Conservation (phyloP, 2,329 filamentous ascomycete genomes). For the Fusarium brachygibbosum region DNA sequence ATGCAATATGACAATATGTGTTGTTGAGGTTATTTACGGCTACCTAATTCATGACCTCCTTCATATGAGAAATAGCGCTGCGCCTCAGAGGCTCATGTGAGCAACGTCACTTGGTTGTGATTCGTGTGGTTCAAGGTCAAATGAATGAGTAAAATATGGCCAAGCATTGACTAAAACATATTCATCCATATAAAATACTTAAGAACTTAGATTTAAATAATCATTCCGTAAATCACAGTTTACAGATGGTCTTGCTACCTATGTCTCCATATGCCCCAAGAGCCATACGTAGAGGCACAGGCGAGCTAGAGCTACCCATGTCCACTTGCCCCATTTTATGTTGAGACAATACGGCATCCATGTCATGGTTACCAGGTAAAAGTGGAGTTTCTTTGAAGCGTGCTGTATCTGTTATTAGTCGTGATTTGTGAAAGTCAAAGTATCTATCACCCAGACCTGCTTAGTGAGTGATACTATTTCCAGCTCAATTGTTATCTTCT, state of each 20-base stretch:
- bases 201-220: not conserved
- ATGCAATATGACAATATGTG: not conserved
- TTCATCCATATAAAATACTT: not conserved
- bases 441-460: no score
- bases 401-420: no score
- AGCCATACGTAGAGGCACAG: not conserved
- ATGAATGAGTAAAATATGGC: no score
- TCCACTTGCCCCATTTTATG: not conserved
- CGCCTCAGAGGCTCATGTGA: slow-evolving; percentile 36
- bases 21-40: slow-evolving; percentile 5
- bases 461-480: no score
- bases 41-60: not conserved
- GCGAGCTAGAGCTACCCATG: not conserved
- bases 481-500: no score
- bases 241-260: not conserved
- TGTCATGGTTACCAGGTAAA: no score
- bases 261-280: not conserved
- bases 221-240: not conserved
- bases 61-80: slow-evolving; percentile 17
- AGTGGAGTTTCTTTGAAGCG: no score
- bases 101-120: slow-evolving; percentile 24
- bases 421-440: no score
- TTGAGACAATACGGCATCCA: no score
- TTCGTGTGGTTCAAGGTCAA: not conserved
- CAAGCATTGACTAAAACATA: no score